Conservation (phyloP, 768 basidiomycete genomes). For the Mycena rebaudengoi region DNA sequence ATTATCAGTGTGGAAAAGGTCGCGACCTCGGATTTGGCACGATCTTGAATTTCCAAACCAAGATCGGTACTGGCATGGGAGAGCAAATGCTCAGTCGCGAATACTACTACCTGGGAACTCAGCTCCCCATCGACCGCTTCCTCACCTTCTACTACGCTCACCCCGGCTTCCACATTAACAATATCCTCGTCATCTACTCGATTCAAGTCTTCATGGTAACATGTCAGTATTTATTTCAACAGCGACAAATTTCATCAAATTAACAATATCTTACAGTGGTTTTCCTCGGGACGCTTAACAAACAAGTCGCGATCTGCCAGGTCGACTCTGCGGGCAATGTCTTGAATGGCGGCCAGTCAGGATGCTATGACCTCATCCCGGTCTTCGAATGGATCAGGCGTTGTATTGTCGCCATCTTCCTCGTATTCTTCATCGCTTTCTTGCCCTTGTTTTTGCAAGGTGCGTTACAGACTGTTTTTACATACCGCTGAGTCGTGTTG, state of each 20-base stretch:
- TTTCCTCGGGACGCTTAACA: slow-evolving; percentile 96
- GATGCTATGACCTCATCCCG: slow-evolving; percentile 95
- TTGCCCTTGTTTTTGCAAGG: slow-evolving; percentile 96
- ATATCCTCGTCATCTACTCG: slow-evolving; percentile 98
- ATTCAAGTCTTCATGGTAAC: slow-evolving; percentile 98
- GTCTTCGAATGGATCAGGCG: slow-evolving; percentile 99
- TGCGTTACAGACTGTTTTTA: slow-evolving; percentile 42
- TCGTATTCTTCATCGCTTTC: slow-evolving; percentile 99
- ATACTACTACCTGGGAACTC: slow-evolving; percentile 98
- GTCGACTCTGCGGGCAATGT: slow-evolving; percentile 84
- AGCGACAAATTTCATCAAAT: no score
- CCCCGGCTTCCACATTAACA: slow-evolving; percentile 99
- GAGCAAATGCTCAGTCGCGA: slow-evolving; percentile 99
- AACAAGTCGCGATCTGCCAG: slow-evolving; percentile 88
- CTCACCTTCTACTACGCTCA: slow-evolving; percentile 99
- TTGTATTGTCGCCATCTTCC: slow-evolving; percentile 96
- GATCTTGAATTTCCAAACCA: slow-evolving; percentile 99
- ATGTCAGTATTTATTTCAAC: slow-evolving; percentile 58
- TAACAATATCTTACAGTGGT: slow-evolving; percentile 62
- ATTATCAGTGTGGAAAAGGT: slow-evolving; percentile 99
- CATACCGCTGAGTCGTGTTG: background rate
- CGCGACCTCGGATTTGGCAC: slow-evolving; percentile 99
- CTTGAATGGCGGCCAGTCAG: slow-evolving; percentile 84
- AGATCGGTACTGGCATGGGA: slow-evolving; percentile 99
- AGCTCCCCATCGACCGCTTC: slow-evolving; percentile 97